These are phyloP conservation scores for Podospora fimiseda DNA, from an alignment of 495 filamentous ascomycete genomes.

Conservation along the genomic window DNA sequence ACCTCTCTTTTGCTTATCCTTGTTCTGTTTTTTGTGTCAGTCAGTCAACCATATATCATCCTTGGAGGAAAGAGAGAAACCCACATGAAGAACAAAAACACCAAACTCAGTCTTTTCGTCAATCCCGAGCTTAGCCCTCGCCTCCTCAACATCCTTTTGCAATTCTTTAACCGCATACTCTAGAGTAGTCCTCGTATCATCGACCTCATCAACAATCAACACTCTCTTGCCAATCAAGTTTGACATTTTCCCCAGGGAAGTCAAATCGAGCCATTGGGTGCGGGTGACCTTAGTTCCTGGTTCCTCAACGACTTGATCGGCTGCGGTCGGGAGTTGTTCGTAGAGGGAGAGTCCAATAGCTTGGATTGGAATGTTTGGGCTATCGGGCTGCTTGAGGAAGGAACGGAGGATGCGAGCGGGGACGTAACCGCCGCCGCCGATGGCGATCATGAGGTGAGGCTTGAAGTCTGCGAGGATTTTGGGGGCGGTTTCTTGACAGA, in stretches of 20 bases:
- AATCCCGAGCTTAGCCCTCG: slow-evolving; percentile 61
- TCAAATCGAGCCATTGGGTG: slow-evolving; percentile 96
- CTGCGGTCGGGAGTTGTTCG: slow-evolving; percentile 62
- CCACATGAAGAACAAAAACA: slow-evolving; percentile 91
- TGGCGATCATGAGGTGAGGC: slow-evolving; percentile 96
- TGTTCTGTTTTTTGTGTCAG: slow-evolving; percentile 57
- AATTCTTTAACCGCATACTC: slow-evolving; percentile 96
- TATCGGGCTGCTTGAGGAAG: slow-evolving; percentile 85
- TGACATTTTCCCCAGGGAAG: slow-evolving; percentile 74
- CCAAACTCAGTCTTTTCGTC: slow-evolving; percentile 75
- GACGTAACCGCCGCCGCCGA: slow-evolving; percentile 95
- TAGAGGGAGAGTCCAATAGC: slow-evolving; percentile 97
- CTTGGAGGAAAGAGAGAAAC: slow-evolving; percentile 26
- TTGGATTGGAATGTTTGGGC: slow-evolving; percentile 97
- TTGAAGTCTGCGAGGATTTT: slow-evolving; percentile 75
- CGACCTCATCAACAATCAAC: slow-evolving; percentile 97
- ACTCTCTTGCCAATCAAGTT: slow-evolving; percentile 95
- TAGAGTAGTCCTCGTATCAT: slow-evolving; percentile 93
- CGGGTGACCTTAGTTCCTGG: slow-evolving; percentile 91
- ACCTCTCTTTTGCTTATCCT: slow-evolving; percentile 94
- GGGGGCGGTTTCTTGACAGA: slow-evolving; percentile 79
- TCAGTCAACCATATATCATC: background rate
- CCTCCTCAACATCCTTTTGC: slow-evolving; percentile 88
- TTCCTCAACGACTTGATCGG: slow-evolving; percentile 52
- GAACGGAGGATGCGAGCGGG: slow-evolving; percentile 95